These are phyloP conservation scores for Penicillium sp. DNA, from an alignment of 2,329 filamentous ascomycete species.

Conservation along the genomic window DNA sequence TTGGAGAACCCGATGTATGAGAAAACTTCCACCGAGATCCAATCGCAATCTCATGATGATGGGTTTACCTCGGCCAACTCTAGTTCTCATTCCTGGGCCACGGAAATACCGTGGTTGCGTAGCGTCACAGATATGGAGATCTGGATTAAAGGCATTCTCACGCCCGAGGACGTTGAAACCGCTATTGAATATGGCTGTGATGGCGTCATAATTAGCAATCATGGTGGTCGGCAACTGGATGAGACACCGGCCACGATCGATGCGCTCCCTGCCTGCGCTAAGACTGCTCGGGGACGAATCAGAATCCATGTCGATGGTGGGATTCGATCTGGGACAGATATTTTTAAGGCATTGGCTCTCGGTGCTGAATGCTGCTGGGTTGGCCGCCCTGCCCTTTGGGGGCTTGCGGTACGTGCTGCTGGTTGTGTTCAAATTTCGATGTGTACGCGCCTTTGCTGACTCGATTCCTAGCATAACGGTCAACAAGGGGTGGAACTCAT, in stretches of 20 bases:
- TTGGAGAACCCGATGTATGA: constrained; percentile 42
- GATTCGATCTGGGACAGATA: constrained; percentile 35
- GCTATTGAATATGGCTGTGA: constrained; percentile 39
- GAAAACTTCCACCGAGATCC: constrained; percentile 24
- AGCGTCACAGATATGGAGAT: constrained; percentile 50
- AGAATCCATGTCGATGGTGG: constrained; percentile 36
- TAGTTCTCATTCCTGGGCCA: constrained; percentile 45
- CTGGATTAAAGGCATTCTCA: constrained; percentile 33
- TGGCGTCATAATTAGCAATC: constrained; percentile 41
- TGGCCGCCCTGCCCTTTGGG: constrained; percentile 37
- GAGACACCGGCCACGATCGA: constrained; percentile 40
- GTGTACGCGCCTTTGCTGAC: constrained; percentile 7
- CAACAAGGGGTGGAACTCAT: constrained; percentile 34
- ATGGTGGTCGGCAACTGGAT: constrained; percentile 41
- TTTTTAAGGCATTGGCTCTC: constrained; percentile 40
- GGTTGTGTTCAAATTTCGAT: neutral
- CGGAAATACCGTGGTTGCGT: constrained; percentile 51
- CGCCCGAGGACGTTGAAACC: constrained; percentile 37
- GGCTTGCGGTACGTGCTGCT: constrained; percentile 31
- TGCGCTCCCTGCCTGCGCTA: constrained; percentile 31
- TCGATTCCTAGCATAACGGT: constrained; percentile 26
- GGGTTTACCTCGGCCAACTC: constrained; percentile 25
- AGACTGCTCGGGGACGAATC: constrained; percentile 33
- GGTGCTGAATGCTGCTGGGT: constrained; percentile 37
- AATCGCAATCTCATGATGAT: constrained; percentile 23